A percentile compares a stretch with the other conserved stretches of the same genome.
phyloP scores from a whole-genome alignment of 768 basidiomycete species.

The Boletellus ananiceps region DNA sequence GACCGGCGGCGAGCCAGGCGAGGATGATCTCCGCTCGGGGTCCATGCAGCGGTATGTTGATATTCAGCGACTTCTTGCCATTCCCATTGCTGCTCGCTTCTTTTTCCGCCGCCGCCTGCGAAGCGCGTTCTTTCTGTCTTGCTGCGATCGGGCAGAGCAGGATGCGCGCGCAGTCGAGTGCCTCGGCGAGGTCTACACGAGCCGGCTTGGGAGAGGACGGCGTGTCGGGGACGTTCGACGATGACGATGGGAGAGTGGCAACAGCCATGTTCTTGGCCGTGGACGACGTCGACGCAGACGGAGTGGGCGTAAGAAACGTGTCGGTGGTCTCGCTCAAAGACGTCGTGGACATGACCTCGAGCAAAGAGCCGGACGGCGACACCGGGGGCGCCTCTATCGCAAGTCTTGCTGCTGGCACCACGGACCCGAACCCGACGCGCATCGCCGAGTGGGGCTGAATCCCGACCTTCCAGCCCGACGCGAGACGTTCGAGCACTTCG shows the following conservation, averaged over 20 bases:
- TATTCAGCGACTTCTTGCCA: conserved; percentile 53
- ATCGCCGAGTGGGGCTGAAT: conserved; percentile 51
- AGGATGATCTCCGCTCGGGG: conserved; percentile 82
- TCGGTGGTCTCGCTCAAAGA: conserved; percentile 23
- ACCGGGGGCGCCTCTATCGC: conserved; percentile 37
- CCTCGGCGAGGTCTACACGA: conserved; percentile 43
- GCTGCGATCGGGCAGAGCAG: conserved; percentile 66
- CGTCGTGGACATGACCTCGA: conserved; percentile 21
- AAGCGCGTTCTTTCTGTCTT: conserved; percentile 56
- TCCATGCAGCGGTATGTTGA: conserved; percentile 81
- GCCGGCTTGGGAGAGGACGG: conserved; percentile 12
- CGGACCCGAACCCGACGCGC: conserved; percentile 22
- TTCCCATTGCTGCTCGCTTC: conserved; percentile 32
- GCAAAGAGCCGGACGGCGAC: conserved; percentile 20
- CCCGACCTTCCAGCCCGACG: conserved; percentile 69
- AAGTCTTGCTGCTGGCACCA: conserved; percentile 27
- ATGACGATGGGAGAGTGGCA: neutral
- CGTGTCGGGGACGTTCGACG: conserved; percentile 4
- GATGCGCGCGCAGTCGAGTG: conserved; percentile 66
- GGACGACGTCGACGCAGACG: conserved; percentile 24
- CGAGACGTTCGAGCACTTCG: conserved; percentile 78
- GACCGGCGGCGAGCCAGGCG: conserved; percentile 81
- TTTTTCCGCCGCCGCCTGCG: conserved; percentile 49
- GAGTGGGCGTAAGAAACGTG: neutral
- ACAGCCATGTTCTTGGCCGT: neutral